Evolutionary conservation across 352 stramenopile genomes (phyloP).

Genomic region (Phytophthora megakarya): DNA sequence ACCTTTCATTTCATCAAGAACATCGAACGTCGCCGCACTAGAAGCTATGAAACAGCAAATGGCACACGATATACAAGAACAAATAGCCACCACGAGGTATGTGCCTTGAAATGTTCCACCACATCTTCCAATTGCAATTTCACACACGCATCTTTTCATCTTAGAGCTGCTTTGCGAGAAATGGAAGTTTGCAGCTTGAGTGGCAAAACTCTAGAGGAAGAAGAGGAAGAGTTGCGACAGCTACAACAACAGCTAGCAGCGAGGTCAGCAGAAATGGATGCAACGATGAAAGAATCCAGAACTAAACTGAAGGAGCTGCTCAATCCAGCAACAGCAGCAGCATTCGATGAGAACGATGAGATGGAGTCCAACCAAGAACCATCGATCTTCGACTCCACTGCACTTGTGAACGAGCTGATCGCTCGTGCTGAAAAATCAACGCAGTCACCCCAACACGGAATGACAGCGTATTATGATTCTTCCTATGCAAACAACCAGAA

Average conservation of each 20-base stretch:
- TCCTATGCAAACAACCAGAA: neutral
- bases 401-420: constrained; percentile 35
- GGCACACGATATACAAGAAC: constrained; percentile 44
- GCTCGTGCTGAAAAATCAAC: constrained; percentile 16
- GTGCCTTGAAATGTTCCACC: neutral
- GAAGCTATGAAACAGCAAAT: constrained; percentile 45
- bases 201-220: constrained; percentile 28
- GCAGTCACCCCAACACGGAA: neutral
- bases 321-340: neutral
- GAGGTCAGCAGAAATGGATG: constrained; percentile 22
- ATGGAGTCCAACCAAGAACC: constrained; percentile 17
- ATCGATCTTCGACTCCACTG: constrained; percentile 36
- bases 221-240: constrained; percentile 36
- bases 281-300: constrained; percentile 33
- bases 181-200: constrained; percentile 37
- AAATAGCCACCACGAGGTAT: constrained; percentile 60
- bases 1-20: neutral
- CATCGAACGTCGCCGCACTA: constrained; percentile 44
- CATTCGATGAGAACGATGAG: neutral
- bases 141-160: neutral
- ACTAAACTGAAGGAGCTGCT: constrained; percentile 26
- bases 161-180: constrained; percentile 44
- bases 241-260: constrained; percentile 24
- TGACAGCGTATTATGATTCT: neutral
- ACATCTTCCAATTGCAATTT: neutral